Evolutionary conservation across 2,329 filamentous ascomycete genomes (phyloP), one percentile per base, ranked within the genome.

Genomic region (Apiospora aurea): DNA sequence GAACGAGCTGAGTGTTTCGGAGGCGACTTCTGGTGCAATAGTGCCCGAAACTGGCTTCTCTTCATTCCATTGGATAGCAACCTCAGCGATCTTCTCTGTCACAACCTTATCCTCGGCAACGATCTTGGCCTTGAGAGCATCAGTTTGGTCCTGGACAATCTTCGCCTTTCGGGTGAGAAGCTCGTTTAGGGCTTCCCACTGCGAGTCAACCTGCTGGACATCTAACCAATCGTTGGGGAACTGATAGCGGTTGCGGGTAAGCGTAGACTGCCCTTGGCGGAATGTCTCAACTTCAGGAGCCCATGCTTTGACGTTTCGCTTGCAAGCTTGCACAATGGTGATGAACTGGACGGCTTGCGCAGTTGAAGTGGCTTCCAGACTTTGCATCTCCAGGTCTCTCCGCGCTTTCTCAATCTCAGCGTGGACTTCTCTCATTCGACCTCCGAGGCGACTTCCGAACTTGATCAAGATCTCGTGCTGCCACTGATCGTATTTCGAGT

Each of bases 401-500:
- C 96, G 91, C 13, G 96, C 94, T 82, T 95, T 95, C 78, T 97
- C 94, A 73, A 99, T 93, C 74, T 98, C 96, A 16, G 93, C 92
- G 77, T 96, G 95, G 4, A 98, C 92, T 78, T 99, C 96, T 68
- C 94, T 90, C 91, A 98, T 97, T 69, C 95, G 93, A 74, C 90
- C 93, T 67, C 95, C 94, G 66, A 99, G 92, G 71, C 96, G 94
- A 71, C 89, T 89, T 49, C 95, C 96, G 82, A 99, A 99, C 80
- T 97, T 97, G 77, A 93, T 90, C 49, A 98, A 87, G 71, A 99
- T 97, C 76, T 99, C 96, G 78, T 98, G 94, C 82, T 99, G 96
- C 96, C 97, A 99, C 81, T 98, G 96, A 80, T 99, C 97, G 80
- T 99, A 99, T 82, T 98, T 99, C 77, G 95, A 94, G 78, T 98